Conservation (phyloP, 2,329 filamentous ascomycete genomes). For the Bretziella fagacearum region DNA sequence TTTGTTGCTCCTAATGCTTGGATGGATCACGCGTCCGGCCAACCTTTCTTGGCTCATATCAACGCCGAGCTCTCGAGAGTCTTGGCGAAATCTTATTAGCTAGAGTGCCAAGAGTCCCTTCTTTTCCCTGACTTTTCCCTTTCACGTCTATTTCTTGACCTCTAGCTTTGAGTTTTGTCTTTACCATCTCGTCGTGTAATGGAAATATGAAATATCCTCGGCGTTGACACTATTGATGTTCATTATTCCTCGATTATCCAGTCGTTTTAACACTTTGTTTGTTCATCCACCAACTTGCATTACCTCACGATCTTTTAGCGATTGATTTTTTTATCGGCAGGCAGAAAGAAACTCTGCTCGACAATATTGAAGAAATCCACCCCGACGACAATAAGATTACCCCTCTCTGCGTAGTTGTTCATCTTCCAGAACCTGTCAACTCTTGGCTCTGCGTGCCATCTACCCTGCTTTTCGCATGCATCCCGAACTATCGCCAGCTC, state of each 20-base stretch:
- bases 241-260: background rate
- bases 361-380: too few relatives aligned
- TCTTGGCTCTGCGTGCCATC: background rate
- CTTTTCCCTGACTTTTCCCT: slow-evolving; percentile 1
- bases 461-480: background rate
- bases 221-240: background rate
- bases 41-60: slow-evolving; percentile 12
- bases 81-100: slow-evolving; percentile 14
- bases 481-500: background rate
- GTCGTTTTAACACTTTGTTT: background rate
- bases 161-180: background rate
- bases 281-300: background rate
- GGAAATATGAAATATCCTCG: slow-evolving; percentile 1
- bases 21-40: slow-evolving; percentile 11
- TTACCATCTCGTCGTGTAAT: slow-evolving; percentile 2
- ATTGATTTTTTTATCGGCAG: too few relatives aligned
- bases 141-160: background rate
- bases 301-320: background rate
- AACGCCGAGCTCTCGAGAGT: slow-evolving; percentile 13
- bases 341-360: too few relatives aligned
- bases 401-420: background rate
- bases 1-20: slow-evolving; percentile 7
- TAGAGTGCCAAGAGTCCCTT: slow-evolving; percentile 12
- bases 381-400: background rate
- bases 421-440: background rate